A percentile compares a stretch with the other conserved stretches of the same genome.
phyloP scores from a whole-genome alignment of 331 rosid species.

The Pyrus hybrid region DNA sequence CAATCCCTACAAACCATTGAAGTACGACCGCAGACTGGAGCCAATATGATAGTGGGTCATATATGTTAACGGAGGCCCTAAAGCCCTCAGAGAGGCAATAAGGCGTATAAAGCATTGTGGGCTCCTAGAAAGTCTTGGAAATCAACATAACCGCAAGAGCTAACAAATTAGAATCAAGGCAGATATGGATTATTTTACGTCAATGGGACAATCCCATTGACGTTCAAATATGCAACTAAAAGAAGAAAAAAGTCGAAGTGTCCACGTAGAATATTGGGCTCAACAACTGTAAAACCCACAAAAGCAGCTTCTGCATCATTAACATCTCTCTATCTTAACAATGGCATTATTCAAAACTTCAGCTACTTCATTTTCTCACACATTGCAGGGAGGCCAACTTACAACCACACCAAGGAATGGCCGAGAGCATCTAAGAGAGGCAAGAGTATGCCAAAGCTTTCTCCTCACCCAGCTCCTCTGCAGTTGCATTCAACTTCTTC shows the following conservation, averaged over 20 bases:
- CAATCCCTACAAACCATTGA: too few relatives aligned
- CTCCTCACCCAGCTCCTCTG: conserved; percentile 80
- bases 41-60: background rate
- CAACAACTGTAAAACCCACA: conserved; percentile 19
- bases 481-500: conserved; percentile 80
- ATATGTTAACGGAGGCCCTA: background rate
- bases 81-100: too few relatives aligned
- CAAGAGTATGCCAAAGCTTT: conserved; percentile 89
- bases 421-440: conserved; percentile 41
- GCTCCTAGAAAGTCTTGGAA: too few relatives aligned
- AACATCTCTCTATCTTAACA: conserved; percentile 28
- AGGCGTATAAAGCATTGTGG: too few relatives aligned
- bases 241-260: conserved; percentile 10
- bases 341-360: conserved; percentile 61
- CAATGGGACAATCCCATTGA: background rate
- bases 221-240: background rate
- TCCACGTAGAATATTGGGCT: conserved; percentile 8
- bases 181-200: background rate
- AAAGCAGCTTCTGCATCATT: conserved; percentile 31
- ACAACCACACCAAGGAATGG: background rate
- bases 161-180: background rate
- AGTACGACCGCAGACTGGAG: too few relatives aligned
- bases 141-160: background rate
- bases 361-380: conserved; percentile 21
- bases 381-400: conserved; percentile 6